Conservation (phyloP, 2,329 filamentous ascomycete species). For the Aspergillus felis region DNA sequence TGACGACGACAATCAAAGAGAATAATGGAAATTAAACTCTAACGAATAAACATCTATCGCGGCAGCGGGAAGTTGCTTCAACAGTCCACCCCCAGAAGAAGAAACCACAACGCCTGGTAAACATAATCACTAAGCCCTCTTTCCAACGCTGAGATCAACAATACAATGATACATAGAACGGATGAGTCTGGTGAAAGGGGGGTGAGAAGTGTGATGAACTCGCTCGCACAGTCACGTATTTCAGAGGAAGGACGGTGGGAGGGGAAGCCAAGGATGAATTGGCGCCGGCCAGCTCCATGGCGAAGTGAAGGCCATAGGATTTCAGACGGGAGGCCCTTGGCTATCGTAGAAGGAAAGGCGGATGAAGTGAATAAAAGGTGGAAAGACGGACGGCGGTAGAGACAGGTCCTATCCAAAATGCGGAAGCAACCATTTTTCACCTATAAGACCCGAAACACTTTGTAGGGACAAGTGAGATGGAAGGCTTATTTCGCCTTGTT, state of each 20-base stretch:
- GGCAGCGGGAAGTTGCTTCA: slow-evolving; percentile 7
- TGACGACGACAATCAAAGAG: slow-evolving; percentile 2
- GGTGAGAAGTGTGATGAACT: background rate
- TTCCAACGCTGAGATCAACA: background rate
- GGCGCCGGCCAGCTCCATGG: background rate
- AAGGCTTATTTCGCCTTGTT: slow-evolving; percentile 1
- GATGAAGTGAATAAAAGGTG: slow-evolving; percentile 3
- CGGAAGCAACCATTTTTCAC: slow-evolving; percentile 3
- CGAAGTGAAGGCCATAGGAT: slow-evolving; percentile 1
- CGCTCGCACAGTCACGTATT: background rate
- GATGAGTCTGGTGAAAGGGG: background rate
- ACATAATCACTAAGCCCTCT: background rate
- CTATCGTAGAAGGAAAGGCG: slow-evolving; percentile 3
- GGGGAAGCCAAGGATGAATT: slow-evolving; percentile 2
- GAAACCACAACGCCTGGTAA: background rate
- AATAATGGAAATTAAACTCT: slow-evolving; percentile 9
- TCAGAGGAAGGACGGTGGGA: background rate
- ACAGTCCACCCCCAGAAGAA: slow-evolving; percentile 13
- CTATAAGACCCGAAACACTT: background rate
- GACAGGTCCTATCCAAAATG: slow-evolving; percentile 6
- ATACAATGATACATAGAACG: background rate
- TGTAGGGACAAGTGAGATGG: background rate
- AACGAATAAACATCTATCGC: slow-evolving; percentile 10
- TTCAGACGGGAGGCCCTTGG: slow-evolving; percentile 3
- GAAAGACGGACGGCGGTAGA: slow-evolving; percentile 1